Base-by-base conservation (phyloP, 2,329 filamentous ascomycete species). In the Exserohilum rostratum region DNA sequence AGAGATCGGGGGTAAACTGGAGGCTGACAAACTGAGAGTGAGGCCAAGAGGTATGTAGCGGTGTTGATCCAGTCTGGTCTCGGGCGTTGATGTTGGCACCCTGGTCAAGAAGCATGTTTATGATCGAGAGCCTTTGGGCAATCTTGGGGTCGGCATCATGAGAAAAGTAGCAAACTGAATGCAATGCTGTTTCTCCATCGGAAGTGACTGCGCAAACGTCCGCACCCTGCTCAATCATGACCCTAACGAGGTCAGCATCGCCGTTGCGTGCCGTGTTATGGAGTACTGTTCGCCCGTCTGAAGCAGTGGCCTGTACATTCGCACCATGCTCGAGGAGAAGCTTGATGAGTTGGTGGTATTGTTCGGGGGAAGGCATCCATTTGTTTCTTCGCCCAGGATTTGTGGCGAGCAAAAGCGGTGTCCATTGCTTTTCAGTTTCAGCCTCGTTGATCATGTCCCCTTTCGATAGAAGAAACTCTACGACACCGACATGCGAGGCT, bases 81-180 rank as follows among this genome's bases (percentile, higher is more conserved):
- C 17, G 17, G 22, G 49, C 49, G n/a, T 46, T 34, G 12, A 52
- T 22, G 17, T 52, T 25, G 12, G 42, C 42, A 18, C 34, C 42
- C 9, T 46, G 13, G 12, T 52, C 42, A 25, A 52, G 49, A 20
- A 52, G 34, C 10, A 46, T 40, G 29, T 34, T 6, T 27, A 46
- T 30, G n/a, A 46, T 52, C 4, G 12, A 6, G 17, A 45, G 25
- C n/a, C 17, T 38, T 35, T 27, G 9, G 40, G 25, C 25, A 17
- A 29, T 43, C 39, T 43, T 20, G 3, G 39, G n/a, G 25, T 2
- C 25, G 13, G 15, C 11, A 31, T 3, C 18, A 22, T 18, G 12
- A 7, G 10, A 25, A 1, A 4, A 39, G 37, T 39, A 2, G 20
- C 37, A 11, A 18, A 46, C 39, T 2, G 3, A 43, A 30, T 43